phyloP scores from a whole-genome alignment of 2,329 filamentous ascomycete species.

The Monosporascus sp. region DNA sequence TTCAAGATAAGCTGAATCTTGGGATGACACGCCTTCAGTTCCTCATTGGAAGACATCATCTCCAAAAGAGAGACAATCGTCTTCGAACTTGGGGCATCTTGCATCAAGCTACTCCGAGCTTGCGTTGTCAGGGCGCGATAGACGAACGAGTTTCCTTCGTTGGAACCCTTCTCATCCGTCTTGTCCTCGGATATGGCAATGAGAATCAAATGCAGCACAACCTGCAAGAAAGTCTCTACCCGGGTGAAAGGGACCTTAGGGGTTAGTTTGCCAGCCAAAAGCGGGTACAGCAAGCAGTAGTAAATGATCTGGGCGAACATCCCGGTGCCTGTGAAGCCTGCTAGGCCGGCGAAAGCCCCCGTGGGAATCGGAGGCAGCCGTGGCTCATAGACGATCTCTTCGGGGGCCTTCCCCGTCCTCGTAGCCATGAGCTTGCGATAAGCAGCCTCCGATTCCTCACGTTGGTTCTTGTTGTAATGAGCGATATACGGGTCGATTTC shows the following conservation, averaged over 20 bases:
- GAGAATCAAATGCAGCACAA: slow-evolving; percentile 81
- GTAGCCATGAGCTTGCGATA: slow-evolving; percentile 85
- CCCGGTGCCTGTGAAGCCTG: slow-evolving; percentile 75
- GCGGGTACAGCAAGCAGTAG: slow-evolving; percentile 77
- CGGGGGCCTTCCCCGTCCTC: slow-evolving; percentile 72
- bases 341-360: slow-evolving; percentile 71
- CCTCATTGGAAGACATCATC: slow-evolving; percentile 59
- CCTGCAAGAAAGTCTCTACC: slow-evolving; percentile 86
- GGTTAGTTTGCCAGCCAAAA: slow-evolving; percentile 63
- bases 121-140: slow-evolving; percentile 61
- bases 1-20: slow-evolving; percentile 82
- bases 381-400: slow-evolving; percentile 90
- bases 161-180: slow-evolving; percentile 46
- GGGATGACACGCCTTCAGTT: slow-evolving; percentile 75
- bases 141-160: slow-evolving; percentile 62
- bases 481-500: slow-evolving; percentile 93
- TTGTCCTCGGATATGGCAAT: slow-evolving; percentile 82
- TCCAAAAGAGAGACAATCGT: slow-evolving; percentile 62
- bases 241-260: slow-evolving; percentile 74
- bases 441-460: slow-evolving; percentile 87
- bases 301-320: slow-evolving; percentile 89
- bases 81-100: slow-evolving; percentile 49
- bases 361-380: slow-evolving; percentile 69
- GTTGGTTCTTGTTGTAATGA: slow-evolving; percentile 94
- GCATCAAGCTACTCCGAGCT: slow-evolving; percentile 57